A percentile compares a stretch with the other conserved stretches of the same genome.
phyloP scores from a whole-genome alignment of 73 alveolate species.

The Tetrahymena thermophila region DNA sequence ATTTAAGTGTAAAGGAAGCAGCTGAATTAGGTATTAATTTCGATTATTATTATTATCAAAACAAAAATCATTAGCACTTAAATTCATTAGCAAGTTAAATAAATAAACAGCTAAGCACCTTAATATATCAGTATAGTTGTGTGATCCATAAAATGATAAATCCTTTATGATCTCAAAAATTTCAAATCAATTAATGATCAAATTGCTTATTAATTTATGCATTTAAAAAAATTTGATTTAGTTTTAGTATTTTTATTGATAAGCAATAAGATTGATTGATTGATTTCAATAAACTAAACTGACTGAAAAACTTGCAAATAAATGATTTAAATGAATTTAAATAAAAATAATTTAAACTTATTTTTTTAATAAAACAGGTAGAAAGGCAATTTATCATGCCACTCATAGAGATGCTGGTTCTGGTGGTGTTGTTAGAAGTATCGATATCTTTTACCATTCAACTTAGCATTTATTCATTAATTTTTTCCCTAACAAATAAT shows the following conservation, averaged over 20 bases:
- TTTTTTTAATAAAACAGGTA: constrained; percentile 14
- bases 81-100: too few species aligned
- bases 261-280: neutral
- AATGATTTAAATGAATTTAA: neutral
- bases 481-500: neutral
- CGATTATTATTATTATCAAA: neutral
- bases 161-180: neutral
- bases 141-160: too few species aligned
- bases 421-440: constrained; percentile 98
- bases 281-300: neutral
- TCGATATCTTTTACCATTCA: too few species aligned
- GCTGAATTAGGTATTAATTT: constrained; percentile 71
- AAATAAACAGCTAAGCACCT: too few species aligned
- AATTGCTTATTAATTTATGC: too few species aligned
- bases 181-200: neutral
- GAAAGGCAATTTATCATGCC: constrained; percentile 98
- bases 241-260: neutral
- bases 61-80: too few species aligned
- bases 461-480: neutral
- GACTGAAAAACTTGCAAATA: neutral
- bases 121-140: too few species aligned
- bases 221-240: too few species aligned
- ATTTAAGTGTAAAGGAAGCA: constrained; percentile 90
- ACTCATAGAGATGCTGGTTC: constrained; percentile 99
- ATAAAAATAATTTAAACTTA: neutral